phyloP scores from a whole-genome alignment of 352 stramenopile genomes.

The Thalassiosira ordinaria region DNA sequence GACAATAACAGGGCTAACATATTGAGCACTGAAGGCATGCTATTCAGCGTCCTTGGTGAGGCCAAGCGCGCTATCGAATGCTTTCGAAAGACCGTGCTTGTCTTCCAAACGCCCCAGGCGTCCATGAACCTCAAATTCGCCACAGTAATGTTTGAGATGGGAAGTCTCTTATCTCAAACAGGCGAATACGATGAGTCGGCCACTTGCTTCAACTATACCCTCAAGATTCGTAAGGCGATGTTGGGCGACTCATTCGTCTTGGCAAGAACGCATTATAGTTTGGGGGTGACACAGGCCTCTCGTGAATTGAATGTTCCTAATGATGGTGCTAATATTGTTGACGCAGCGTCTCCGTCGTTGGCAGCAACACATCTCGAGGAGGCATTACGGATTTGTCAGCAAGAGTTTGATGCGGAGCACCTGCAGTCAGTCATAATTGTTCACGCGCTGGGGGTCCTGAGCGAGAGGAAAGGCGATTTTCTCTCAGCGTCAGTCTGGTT shows the following conservation, averaged over 20 bases:
- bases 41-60: slow-evolving; percentile 53
- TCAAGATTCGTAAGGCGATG: slow-evolving; percentile 45
- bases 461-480: slow-evolving; percentile 62
- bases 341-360: too few species aligned
- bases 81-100: slow-evolving; percentile 43
- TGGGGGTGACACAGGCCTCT: slow-evolving; percentile 60
- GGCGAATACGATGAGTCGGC: slow-evolving; percentile 44
- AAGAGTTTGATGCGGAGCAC: slow-evolving; percentile 46
- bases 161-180: slow-evolving; percentile 40
- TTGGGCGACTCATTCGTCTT: slow-evolving; percentile 61
- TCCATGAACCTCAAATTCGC: slow-evolving; percentile 51
- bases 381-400: slow-evolving; percentile 48
- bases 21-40: slow-evolving; percentile 64
- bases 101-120: slow-evolving; percentile 24
- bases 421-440: slow-evolving; percentile 58
- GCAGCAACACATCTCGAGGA: slow-evolving; percentile 52
- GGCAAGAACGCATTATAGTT: slow-evolving; percentile 60
- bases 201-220: slow-evolving; percentile 50
- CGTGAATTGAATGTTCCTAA: slow-evolving; percentile 37
- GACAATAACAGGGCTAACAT: slow-evolving; percentile 36
- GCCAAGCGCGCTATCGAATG: slow-evolving; percentile 37
- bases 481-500: slow-evolving; percentile 59
- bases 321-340: background rate
- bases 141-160: slow-evolving; percentile 60
- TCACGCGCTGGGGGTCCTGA: slow-evolving; percentile 59